These are phyloP conservation scores for Fusarium algeriense DNA, from an alignment of 2,329 filamentous ascomycete genomes.

Conservation along the genomic window DNA sequence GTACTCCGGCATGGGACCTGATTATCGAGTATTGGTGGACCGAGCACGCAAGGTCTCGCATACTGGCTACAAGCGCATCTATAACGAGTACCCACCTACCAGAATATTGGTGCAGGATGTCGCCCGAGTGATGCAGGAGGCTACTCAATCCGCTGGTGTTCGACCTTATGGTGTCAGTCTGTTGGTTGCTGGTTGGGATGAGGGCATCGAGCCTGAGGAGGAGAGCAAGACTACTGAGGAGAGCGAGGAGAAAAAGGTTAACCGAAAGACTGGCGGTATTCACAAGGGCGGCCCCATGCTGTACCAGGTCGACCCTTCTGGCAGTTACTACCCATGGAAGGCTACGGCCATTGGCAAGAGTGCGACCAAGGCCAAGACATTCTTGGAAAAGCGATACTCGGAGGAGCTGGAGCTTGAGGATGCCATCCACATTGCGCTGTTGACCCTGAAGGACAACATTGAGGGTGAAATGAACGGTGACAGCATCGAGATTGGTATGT, in stretches of 20 bases:
- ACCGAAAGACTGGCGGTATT: conserved; percentile 93
- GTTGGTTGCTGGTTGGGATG: conserved; percentile 97
- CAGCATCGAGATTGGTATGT: conserved; percentile 94
- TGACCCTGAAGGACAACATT: conserved; percentile 99
- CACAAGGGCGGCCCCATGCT: conserved; percentile 96
- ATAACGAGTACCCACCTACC: conserved; percentile 99
- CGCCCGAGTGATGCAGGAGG: conserved; percentile 97
- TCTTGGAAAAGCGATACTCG: conserved; percentile 98
- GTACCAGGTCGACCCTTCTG: conserved; percentile 99
- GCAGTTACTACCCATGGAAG: conserved; percentile 99
- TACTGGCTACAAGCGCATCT: conserved; percentile 99
- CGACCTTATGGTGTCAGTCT: conserved; percentile 96
- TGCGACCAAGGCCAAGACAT: conserved; percentile 97
- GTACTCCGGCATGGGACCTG: conserved; percentile 98
- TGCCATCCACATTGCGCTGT: conserved; percentile 95
- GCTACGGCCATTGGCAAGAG: conserved; percentile 99
- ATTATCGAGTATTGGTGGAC: conserved; percentile 97
- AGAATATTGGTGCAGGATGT: conserved; percentile 99
- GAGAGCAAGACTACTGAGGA: conserved; percentile 65
- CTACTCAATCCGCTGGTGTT: conserved; percentile 97
- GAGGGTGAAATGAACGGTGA: conserved; percentile 99
- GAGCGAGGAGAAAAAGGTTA: conserved; percentile 77
- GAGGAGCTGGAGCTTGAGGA: conserved; percentile 97
- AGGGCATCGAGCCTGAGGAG: conserved; percentile 91
- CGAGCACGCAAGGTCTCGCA: conserved; percentile 98